phyloP scores from a whole-genome alignment of 1,139 yeast genomes.

The Scheffersomyces cryptocercus region DNA sequence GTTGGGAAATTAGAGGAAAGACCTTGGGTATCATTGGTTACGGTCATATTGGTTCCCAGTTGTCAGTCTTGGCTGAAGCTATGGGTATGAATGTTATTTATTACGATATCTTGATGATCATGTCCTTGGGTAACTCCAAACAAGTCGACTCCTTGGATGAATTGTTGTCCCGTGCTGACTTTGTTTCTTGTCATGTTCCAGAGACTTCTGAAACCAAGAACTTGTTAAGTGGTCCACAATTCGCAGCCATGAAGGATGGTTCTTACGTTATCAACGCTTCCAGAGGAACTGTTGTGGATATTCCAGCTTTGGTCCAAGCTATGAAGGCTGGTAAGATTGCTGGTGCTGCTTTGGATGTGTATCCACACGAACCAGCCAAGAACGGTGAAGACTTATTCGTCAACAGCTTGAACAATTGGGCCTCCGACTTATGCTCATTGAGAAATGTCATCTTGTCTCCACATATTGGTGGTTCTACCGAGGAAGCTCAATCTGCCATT shows the following conservation, averaged over 20 bases:
- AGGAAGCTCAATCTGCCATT: slow-evolving; percentile 97
- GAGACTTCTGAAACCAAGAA: slow-evolving; percentile 91
- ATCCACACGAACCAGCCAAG: slow-evolving; percentile 96
- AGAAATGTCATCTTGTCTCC: slow-evolving; percentile 94
- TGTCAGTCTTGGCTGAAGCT: slow-evolving; percentile 94
- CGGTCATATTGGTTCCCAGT: slow-evolving; percentile 98
- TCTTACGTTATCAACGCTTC: slow-evolving; percentile 93
- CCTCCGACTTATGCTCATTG: slow-evolving; percentile 76
- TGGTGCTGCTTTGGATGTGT: slow-evolving; percentile 97
- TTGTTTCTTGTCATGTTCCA: slow-evolving; percentile 92
- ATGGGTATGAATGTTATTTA: slow-evolving; percentile 97
- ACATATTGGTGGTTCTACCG: slow-evolving; percentile 98
- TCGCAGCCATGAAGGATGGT: slow-evolving; percentile 96
- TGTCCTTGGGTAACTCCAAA: slow-evolving; percentile 96
- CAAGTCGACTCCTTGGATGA: slow-evolving; percentile 88
- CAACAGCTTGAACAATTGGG: slow-evolving; percentile 77
- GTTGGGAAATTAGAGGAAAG: slow-evolving; percentile 99
- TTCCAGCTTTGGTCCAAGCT: slow-evolving; percentile 89
- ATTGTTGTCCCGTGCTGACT: slow-evolving; percentile 78
- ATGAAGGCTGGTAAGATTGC: slow-evolving; percentile 92
- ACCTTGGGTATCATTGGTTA: slow-evolving; percentile 96
- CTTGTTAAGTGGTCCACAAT: slow-evolving; percentile 85
- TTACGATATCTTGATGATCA: slow-evolving; percentile 88
- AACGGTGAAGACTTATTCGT: slow-evolving; percentile 83
- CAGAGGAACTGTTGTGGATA: slow-evolving; percentile 97